A percentile compares a stretch with the other conserved stretches of the same genome.
Conservation (phyloP, 2,329 filamentous ascomycete genomes). For the Penicillium sp. region DNA sequence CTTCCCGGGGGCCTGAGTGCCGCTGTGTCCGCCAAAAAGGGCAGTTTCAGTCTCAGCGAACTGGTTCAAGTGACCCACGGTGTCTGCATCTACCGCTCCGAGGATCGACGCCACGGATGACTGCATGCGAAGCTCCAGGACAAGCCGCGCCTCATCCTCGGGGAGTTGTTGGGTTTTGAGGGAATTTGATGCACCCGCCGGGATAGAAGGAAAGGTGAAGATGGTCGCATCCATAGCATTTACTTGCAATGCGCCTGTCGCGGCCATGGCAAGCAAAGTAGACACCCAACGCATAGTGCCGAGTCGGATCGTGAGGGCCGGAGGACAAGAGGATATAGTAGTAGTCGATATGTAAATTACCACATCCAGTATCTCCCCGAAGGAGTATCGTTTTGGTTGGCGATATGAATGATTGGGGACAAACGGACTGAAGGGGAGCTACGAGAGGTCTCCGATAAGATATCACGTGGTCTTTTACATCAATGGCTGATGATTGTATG, state of each 20-base stretch:
- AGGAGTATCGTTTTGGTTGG: neutral
- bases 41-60: conserved; percentile 58
- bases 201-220: conserved; percentile 31
- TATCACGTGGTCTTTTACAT: conserved; percentile 3
- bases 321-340: neutral
- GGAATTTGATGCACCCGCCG: neutral
- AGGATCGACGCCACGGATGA: conserved; percentile 50
- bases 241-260: conserved; percentile 27
- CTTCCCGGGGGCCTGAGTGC: conserved; percentile 23
- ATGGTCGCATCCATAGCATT: conserved; percentile 36
- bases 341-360: neutral
- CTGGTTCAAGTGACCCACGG: conserved; percentile 60
- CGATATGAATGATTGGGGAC: neutral
- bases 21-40: conserved; percentile 51
- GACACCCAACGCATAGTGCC: conserved; percentile 30
- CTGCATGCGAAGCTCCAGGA: conserved; percentile 52
- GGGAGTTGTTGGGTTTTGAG: conserved; percentile 18
- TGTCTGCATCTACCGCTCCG: conserved; percentile 46
- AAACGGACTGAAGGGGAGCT: neutral
- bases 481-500: neutral
- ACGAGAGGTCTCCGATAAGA: conserved; percentile 7
- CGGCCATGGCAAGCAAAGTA: conserved; percentile 30
- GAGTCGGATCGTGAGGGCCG: neutral
- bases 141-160: conserved; percentile 37
- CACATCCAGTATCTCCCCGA: neutral